A percentile compares a stretch with the other conserved stretches of the same genome.
Evolutionary conservation across 2,329 filamentous ascomycete species (phyloP).

Genomic region (Xylaria sp.): DNA sequence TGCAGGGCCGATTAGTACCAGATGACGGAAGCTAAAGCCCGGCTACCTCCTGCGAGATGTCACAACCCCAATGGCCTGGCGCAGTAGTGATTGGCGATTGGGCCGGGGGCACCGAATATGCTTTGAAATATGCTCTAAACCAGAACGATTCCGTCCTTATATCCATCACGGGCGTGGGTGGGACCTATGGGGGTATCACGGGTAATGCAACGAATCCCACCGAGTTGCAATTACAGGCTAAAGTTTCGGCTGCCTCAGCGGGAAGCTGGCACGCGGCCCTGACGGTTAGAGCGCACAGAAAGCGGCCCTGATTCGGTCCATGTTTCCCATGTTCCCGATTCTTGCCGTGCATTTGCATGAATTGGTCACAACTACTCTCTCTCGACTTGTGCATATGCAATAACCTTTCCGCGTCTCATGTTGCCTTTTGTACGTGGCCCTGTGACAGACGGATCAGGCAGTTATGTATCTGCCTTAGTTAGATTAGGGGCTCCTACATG

Average conservation of each 20-base stretch:
- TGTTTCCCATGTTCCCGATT: slow-evolving; percentile 41
- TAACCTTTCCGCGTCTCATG: background rate
- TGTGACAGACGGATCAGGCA: background rate
- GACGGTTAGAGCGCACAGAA: slow-evolving; percentile 27
- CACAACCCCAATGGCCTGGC: background rate
- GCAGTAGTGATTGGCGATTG: slow-evolving; percentile 19
- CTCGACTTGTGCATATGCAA: slow-evolving; percentile 23
- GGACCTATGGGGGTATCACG: background rate
- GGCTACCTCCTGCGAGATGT: slow-evolving; percentile 2
- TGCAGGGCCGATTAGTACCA: slow-evolving; percentile 14
- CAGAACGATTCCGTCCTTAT: slow-evolving; percentile 39
- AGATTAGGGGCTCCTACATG: background rate
- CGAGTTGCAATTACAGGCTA: slow-evolving; percentile 45
- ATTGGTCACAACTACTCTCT: background rate
- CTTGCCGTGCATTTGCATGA: slow-evolving; percentile 38
- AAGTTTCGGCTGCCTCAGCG: slow-evolving; percentile 41
- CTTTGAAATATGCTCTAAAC: slow-evolving; percentile 32
- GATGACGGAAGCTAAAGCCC: slow-evolving; percentile 30
- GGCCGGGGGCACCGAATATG: slow-evolving; percentile 44
- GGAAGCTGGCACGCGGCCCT: slow-evolving; percentile 28
- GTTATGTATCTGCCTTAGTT: background rate
- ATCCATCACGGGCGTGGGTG: slow-evolving; percentile 8
- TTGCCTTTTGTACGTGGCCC: background rate
- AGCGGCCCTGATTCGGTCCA: slow-evolving; percentile 42
- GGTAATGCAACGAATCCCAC: slow-evolving; percentile 33